These are phyloP conservation scores for Phytophthora syringae DNA, from an alignment of 352 stramenopile species.

Conservation along the genomic window DNA sequence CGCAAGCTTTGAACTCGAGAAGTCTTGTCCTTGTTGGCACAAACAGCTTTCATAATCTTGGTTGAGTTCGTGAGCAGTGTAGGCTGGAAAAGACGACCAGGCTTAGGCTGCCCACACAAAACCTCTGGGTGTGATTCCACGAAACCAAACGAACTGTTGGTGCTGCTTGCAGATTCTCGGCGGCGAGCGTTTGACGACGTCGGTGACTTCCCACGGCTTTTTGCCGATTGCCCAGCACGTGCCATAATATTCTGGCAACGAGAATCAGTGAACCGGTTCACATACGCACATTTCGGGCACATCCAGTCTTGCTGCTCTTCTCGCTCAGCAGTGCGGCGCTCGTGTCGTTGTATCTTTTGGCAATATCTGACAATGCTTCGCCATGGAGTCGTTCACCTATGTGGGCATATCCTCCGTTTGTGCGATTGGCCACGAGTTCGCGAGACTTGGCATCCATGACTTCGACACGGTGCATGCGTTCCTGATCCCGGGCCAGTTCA, in stretches of 20 bases:
- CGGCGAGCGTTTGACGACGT: conserved; percentile 9
- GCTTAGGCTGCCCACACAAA: conserved; percentile 64
- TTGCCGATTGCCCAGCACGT: conserved; percentile 14
- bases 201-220: conserved; percentile 11
- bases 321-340: conserved; percentile 48
- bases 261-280: conserved; percentile 64
- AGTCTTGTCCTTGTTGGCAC: conserved; percentile 53
- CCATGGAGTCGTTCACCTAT: conserved; percentile 79
- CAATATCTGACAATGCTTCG: conserved; percentile 70
- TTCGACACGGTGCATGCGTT: conserved; percentile 42
- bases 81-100: conserved; percentile 69
- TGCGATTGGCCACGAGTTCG: conserved; percentile 59
- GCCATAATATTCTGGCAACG: conserved; percentile 68
- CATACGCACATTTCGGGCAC: conserved; percentile 76
- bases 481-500: conserved; percentile 57
- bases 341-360: conserved; percentile 63
- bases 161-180: conserved; percentile 32
- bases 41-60: conserved; percentile 34
- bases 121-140: conserved; percentile 31
- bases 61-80: conserved; percentile 55
- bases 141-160: conserved; percentile 28
- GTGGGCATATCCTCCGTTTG: conserved; percentile 58
- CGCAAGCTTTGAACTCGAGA: conserved; percentile 41
- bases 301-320: conserved; percentile 76
- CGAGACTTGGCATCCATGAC: conserved; percentile 72